Evolutionary conservation across 345 rosid species (phyloP).

Genomic region (Corchorus olitorius): DNA sequence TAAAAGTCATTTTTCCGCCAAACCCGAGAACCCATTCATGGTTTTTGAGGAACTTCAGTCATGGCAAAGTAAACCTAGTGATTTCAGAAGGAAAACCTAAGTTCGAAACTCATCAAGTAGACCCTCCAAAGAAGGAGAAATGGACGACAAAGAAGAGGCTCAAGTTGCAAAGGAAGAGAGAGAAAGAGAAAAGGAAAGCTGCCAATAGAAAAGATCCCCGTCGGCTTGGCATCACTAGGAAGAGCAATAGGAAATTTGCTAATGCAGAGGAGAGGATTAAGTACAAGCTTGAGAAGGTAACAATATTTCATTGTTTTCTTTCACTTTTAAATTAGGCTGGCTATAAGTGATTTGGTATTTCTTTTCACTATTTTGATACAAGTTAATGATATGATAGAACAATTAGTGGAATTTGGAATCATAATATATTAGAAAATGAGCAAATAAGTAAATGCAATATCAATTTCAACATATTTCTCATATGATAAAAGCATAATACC

Average conservation of each 20-base stretch:
- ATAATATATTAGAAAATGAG: background rate
- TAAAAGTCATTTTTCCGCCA: slow-evolving; percentile 16
- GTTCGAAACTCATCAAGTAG: slow-evolving; percentile 66
- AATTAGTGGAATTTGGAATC: background rate
- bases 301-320: background rate
- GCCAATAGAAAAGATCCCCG: slow-evolving; percentile 89
- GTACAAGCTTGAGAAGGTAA: slow-evolving; percentile 81
- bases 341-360: background rate
- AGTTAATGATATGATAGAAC: background rate
- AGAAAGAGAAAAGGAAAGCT: slow-evolving; percentile 74
- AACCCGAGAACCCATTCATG: slow-evolving; percentile 32
- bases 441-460: background rate
- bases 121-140: slow-evolving; percentile 88
- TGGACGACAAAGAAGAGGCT: slow-evolving; percentile 78
- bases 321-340: background rate
- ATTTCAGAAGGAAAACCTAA: slow-evolving; percentile 90
- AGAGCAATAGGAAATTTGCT: slow-evolving; percentile 63
- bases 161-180: slow-evolving; percentile 72
- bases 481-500: background rate
- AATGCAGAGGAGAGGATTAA: slow-evolving; percentile 78
- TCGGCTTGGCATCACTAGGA: slow-evolving; percentile 62
- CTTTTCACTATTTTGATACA: background rate
- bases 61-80: slow-evolving; percentile 73
- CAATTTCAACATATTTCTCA: background rate
- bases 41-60: slow-evolving; percentile 50